A percentile compares a stretch with the other conserved stretches of the same genome.
These are phyloP conservation scores for Rhizophagus prolifer DNA, from an alignment of 192 early-diverging fungal species.

Conservation along the genomic window DNA sequence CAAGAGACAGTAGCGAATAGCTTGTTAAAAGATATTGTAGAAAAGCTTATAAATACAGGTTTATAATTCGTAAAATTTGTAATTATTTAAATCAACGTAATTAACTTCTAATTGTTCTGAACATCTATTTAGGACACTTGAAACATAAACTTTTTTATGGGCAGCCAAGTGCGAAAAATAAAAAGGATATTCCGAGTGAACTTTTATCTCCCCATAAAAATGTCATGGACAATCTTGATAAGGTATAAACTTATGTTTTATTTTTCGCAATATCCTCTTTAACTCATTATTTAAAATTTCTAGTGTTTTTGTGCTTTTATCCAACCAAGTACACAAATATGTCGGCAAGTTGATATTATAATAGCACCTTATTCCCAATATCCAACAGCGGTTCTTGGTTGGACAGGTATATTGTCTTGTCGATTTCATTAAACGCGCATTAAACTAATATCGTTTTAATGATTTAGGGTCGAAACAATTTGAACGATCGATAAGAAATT, in stretches of 20 bases:
- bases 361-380: constrained; percentile 29
- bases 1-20: constrained; percentile 1
- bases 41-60: constrained; percentile 26
- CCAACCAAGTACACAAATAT: constrained; percentile 32
- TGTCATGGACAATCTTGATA: neutral
- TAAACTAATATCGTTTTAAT: neutral
- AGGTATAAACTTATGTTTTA: neutral
- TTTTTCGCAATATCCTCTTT: neutral
- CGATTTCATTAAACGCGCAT: neutral
- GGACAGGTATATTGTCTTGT: constrained; percentile 33
- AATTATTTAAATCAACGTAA: neutral
- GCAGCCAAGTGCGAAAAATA: neutral
- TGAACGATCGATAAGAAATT: neutral
- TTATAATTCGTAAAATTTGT: neutral
- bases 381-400: constrained; percentile 33
- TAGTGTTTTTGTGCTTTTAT: constrained; percentile 38
- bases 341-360: constrained; percentile 37
- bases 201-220: neutral
- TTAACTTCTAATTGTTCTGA: neutral
- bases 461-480: neutral
- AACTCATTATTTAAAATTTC: neutral
- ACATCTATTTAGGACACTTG: neutral
- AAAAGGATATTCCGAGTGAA: neutral
- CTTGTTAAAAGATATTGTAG: constrained; percentile 25
- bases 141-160: constrained; percentile 17